Base-by-base conservation (phyloP, 2,329 filamentous ascomycete species). In the Cryphonectria japonica region DNA sequence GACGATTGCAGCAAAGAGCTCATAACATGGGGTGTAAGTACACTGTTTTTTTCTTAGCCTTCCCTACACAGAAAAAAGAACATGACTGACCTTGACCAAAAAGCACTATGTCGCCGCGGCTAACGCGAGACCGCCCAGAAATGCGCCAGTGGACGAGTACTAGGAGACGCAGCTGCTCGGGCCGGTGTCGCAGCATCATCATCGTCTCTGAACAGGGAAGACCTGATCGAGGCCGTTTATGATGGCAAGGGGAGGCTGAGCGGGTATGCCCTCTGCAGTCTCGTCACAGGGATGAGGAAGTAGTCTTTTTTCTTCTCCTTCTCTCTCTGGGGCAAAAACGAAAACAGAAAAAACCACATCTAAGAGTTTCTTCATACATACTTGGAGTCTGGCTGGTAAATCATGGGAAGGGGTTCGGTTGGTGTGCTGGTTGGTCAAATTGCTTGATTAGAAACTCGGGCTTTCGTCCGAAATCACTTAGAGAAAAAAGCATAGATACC, bases 1-100 rank as follows among this genome's bases (percentile, higher is more conserved):
- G 76, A 77, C 59, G 76, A 77, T 54, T 77, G 76, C 71, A 75
- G 73, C 60, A 72, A 70, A 71, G 76, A 77, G 72, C 71, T 77
- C 54, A 77, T 77, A 39, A 77, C 76, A 6, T 77, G 76, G 76
- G 76, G 76, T 68, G 66, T 68, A 68, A 68, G 66, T 68, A 68
- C 1, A 13, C 9, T 32, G 4, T 9, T 34, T 14, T 50, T 2
- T 26, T 6, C 26, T 60, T 7, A 14, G n/a, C 34, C 16, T 46
- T 29, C 22, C 29, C 37, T 34, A 60, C 41, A 26, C 5, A 41
- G 3, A 50, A 50, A 7, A 11, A 9, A n/a, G 8, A 50, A 19
- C 19, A 14, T 62, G 2, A 68, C 66, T 68, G 57, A 68, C 66
- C 60, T 62, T 39, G 50, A 65, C 39, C 19, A 9, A n/a, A 62